Conservation (phyloP, 2,329 filamentous ascomycete species). For the Penicillium decumbens region DNA sequence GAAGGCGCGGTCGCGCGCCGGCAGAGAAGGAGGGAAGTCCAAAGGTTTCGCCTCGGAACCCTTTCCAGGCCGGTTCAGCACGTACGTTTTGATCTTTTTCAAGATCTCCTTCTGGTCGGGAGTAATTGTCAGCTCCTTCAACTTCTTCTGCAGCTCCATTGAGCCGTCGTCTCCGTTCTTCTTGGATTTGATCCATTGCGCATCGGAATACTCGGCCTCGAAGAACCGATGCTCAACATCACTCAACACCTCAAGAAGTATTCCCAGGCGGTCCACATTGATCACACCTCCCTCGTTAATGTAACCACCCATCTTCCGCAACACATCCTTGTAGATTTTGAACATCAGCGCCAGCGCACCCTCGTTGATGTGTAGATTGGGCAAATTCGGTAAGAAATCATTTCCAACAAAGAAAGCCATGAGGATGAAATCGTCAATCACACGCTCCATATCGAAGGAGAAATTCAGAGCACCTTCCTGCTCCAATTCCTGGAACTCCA, state of each 20-base stretch:
- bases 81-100: conserved; percentile 73
- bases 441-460: conserved; percentile 84
- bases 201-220: conserved; percentile 80
- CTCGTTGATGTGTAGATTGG: conserved; percentile 96
- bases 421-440: conserved; percentile 98
- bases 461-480: conserved; percentile 67
- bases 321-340: conserved; percentile 83
- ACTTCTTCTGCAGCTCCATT: conserved; percentile 53
- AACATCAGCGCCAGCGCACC: conserved; percentile 97
- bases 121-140: conserved; percentile 66
- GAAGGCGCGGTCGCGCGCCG: conserved; percentile 86
- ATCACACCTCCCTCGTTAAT: conserved; percentile 95
- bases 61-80: conserved; percentile 62
- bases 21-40: conserved; percentile 67
- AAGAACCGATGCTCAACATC: conserved; percentile 92
- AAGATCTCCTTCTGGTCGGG: conserved; percentile 77
- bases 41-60: conserved; percentile 51
- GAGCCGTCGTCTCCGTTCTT: conserved; percentile 65
- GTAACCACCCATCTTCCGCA: conserved; percentile 85
- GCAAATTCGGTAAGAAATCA: conserved; percentile 95
- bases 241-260: conserved; percentile 76
- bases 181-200: conserved; percentile 88
- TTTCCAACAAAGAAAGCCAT: conserved; percentile 99
- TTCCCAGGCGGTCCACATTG: conserved; percentile 72
- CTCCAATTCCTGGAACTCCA: conserved; percentile 93